These are phyloP conservation scores for Tetrahymena malaccensis DNA, from an alignment of 73 alveolate genomes.

Conservation along the genomic window DNA sequence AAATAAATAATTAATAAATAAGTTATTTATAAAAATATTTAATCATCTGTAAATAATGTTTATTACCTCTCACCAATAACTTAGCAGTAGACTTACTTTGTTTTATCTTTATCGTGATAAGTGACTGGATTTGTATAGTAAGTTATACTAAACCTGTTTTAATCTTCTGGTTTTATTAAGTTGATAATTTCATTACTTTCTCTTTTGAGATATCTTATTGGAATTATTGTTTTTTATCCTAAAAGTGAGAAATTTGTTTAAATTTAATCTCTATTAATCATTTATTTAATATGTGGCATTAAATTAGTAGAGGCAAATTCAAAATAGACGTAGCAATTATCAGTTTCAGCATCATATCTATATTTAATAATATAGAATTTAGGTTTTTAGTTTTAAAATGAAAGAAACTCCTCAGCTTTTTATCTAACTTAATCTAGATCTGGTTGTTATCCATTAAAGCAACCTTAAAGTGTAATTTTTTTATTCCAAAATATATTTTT, in stretches of 20 bases:
- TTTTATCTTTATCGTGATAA: background rate
- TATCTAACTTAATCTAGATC: background rate
- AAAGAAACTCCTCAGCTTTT: background rate
- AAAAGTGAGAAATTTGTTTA: background rate
- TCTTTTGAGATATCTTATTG: background rate
- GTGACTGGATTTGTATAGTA: background rate
- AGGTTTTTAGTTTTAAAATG: no score
- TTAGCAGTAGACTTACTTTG: background rate
- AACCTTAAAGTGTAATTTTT: background rate
- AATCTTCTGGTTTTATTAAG: background rate
- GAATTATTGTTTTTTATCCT: background rate
- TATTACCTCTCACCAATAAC: background rate
- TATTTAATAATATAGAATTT: no score
- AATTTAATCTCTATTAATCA: background rate
- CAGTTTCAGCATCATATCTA: background rate
- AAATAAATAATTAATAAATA: no score
- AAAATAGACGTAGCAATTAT: background rate
- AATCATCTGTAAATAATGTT: no score
- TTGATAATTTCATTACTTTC: background rate
- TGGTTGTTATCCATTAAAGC: background rate
- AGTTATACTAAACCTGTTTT: background rate
- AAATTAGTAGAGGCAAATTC: background rate
- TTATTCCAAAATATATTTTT: background rate
- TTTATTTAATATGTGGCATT: background rate
- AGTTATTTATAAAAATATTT: no score